Conservation (phyloP, 345 rosid species). For the Moringa oleifera region DNA sequence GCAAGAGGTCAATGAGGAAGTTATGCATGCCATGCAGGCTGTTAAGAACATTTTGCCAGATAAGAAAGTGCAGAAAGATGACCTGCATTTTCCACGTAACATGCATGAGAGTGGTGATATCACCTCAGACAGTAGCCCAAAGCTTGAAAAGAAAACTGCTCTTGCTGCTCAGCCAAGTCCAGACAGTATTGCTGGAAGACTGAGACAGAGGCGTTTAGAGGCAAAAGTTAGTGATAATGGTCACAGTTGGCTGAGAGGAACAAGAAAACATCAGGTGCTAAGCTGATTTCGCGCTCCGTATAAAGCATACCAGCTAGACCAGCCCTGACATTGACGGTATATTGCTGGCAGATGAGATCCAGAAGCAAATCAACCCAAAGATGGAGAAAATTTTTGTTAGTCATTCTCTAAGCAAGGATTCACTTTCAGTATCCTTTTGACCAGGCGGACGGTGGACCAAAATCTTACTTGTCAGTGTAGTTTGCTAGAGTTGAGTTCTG, state of each 20-base stretch:
- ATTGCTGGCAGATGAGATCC: no score
- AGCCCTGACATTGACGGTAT: constrained; percentile 17
- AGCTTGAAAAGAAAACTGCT: constrained; percentile 16
- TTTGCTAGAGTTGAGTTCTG: no score
- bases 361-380: constrained; percentile 15
- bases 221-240: not conserved
- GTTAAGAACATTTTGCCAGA: no score
- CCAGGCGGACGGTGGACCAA: no score
- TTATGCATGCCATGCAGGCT: no score
- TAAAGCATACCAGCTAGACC: not conserved
- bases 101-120: no score
- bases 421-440: not conserved
- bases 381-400: not conserved
- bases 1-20: no score
- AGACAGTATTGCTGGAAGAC: constrained; percentile 43
- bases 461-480: no score
- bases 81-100: no score
- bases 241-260: not conserved
- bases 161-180: constrained; percentile 24
- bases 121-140: constrained; percentile 13
- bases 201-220: constrained; percentile 18
- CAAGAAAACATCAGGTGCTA: not conserved
- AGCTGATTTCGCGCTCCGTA: not conserved
- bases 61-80: no score
- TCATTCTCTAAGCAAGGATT: not conserved